Evolutionary conservation across 2,329 filamentous ascomycete species (phyloP).

Genomic region (Pseudogymnoascus pannorum): DNA sequence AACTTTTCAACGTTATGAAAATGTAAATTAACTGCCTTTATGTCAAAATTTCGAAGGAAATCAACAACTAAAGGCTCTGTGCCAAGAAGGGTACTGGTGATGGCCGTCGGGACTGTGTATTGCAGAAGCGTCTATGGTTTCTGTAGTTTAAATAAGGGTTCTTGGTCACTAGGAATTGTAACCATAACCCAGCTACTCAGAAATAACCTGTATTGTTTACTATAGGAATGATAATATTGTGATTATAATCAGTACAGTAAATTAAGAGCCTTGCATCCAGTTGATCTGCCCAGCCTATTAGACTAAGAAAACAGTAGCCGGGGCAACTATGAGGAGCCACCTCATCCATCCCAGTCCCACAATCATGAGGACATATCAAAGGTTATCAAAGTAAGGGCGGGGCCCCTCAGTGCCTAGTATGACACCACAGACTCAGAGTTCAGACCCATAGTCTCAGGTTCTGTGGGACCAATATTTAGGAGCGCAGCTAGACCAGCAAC

Average conservation of each 20-base stretch:
- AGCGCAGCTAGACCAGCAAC: conserved; percentile 50
- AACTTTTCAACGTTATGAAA: background rate
- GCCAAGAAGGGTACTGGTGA: background rate
- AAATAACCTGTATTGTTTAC: too few relatives aligned
- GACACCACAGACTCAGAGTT: conserved; percentile 50
- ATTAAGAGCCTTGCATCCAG: background rate
- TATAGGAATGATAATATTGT: too few relatives aligned
- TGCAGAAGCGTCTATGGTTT: too few relatives aligned
- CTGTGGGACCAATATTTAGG: conserved; percentile 18
- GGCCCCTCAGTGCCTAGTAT: conserved; percentile 60
- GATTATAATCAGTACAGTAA: background rate
- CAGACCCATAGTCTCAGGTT: conserved; percentile 22
- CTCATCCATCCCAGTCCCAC: background rate
- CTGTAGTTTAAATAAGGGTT: too few relatives aligned
- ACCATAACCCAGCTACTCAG: background rate
- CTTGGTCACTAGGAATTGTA: too few relatives aligned
- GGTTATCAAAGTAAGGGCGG: conserved; percentile 39
- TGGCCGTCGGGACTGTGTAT: too few relatives aligned
- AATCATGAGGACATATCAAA: background rate
- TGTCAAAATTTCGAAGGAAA: background rate
- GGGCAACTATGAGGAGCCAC: background rate
- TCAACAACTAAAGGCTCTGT: background rate
- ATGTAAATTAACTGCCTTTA: background rate
- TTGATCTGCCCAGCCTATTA: background rate
- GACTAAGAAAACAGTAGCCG: background rate